phyloP scores from a whole-genome alignment of 768 basidiomycete genomes.

The Rhodotorula sphaerocarpa region DNA sequence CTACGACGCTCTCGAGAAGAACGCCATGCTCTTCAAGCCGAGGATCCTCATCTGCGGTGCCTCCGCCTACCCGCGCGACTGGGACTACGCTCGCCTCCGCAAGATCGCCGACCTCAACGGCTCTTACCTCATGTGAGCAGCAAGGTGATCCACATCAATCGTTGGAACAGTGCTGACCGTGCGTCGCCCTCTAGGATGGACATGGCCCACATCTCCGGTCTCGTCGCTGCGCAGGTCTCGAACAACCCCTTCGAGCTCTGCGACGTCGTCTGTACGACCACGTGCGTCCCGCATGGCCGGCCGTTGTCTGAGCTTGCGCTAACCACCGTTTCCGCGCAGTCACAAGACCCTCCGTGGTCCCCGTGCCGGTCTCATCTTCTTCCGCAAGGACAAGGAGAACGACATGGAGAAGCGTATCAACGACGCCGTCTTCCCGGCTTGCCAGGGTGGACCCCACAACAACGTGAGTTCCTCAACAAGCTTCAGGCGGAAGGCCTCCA shows the following conservation, averaged over 20 bases:
- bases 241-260: conserved; percentile 89
- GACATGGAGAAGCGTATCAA: conserved; percentile 96
- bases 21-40: conserved; percentile 93
- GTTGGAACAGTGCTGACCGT: conserved; percentile 26
- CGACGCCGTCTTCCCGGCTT: conserved; percentile 97
- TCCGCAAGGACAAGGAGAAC: conserved; percentile 79
- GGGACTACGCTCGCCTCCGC: conserved; percentile 82
- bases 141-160: too few relatives aligned
- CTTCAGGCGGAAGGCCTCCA: too few relatives aligned
- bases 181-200: conserved; percentile 51
- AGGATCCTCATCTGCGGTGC: conserved; percentile 93
- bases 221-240: conserved; percentile 84
- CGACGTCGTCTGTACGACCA: conserved; percentile 96
- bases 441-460: conserved; percentile 99
- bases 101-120: conserved; percentile 76
- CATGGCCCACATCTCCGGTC: conserved; percentile 94
- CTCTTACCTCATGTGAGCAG: conserved; percentile 64
- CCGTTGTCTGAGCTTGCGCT: too few relatives aligned
- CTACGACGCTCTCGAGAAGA: conserved; percentile 67
- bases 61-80: conserved; percentile 96
- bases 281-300: conserved; percentile 43
- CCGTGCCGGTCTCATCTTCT: conserved; percentile 96
- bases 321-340: conserved; percentile 43
- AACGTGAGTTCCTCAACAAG: conserved; percentile 46
- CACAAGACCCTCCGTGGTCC: conserved; percentile 99